Evolutionary conservation across 257 asterid genomes (phyloP), one percentile per base, ranked within the genome.

Genomic region (Penstemon barbatus): DNA sequence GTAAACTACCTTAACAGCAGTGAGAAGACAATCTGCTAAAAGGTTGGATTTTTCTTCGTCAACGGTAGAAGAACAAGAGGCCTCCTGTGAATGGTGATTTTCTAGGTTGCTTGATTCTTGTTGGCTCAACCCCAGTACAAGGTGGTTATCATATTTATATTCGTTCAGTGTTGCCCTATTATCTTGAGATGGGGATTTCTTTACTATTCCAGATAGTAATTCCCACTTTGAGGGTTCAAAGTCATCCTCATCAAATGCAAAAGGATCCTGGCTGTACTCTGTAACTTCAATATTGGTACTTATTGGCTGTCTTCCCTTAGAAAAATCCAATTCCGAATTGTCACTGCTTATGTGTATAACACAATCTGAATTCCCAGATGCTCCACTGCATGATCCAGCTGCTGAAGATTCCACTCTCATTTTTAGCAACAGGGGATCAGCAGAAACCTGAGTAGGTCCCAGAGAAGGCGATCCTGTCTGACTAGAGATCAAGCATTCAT

Each of bases 211-310:
- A 60, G 93, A 81, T 75, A 89, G 74, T 55, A 87, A 66, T 65
- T 91, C 96, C 97, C 96, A 91, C 77, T 86, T 84, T 38, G 97
- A 81, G 37, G 89, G 95, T 80, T 80, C 89, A 71, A 78, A 72
- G 36, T 75, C 89, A 40, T 75, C 89, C 41, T 80, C 90, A 49
- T 81, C 87, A 81, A 91, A 91, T 46, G 95, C 91, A 74, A 87
- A 91, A 69, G 97, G 97, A 77, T 89, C 97, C 77, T 71, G 85
- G 63, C 82, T 73, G 56, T 78, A 85, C 50, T 78, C 90, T 70
- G 70, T 36, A 57, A 57, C 69, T 69, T 81, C 86, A 61, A 68
- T 43, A 12, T 73, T 73, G 52, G 73, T 57, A 62, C 48, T 63
- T 40, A 61, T 64, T 70, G 70, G 77, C 33, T 65, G 62, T 61